Evolutionary conservation across 345 rosid species (phyloP).

Genomic region (Eucalyptus tenuipes): DNA sequence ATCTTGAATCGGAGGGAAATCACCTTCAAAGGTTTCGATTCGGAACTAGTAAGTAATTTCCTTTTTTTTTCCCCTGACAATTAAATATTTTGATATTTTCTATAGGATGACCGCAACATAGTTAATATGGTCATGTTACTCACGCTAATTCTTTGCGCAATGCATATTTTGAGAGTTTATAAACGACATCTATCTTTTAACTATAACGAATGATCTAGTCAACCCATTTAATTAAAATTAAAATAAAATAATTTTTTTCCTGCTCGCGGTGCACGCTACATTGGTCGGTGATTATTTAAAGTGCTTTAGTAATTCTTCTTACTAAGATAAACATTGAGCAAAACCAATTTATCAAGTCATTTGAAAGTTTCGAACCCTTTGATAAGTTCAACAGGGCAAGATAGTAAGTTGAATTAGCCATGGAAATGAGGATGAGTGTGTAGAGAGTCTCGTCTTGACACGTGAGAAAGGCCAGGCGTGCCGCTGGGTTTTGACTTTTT

Average conservation of each 20-base stretch:
- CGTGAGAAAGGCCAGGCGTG: background rate
- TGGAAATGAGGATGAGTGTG: background rate
- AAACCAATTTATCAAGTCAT: background rate
- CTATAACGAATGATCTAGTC: accelerated
- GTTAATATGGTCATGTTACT: background rate
- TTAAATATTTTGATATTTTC: too few relatives aligned
- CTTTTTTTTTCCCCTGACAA: background rate
- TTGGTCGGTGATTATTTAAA: background rate
- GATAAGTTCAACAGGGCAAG: background rate
- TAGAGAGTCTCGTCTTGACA: background rate
- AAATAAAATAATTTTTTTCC: background rate
- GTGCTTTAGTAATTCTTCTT: background rate
- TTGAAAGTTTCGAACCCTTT: background rate
- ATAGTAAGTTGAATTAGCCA: background rate
- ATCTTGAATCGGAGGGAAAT: background rate
- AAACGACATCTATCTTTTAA: background rate
- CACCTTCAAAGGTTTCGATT: background rate
- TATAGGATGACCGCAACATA: background rate
- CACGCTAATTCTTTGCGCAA: background rate
- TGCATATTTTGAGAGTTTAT: background rate
- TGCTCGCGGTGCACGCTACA: accelerated
- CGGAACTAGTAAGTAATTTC: accelerated
- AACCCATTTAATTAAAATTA: background rate
- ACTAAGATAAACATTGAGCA: background rate
- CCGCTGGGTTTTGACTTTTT: background rate